Percentiles rank a stretch among this genome's conserved stretches.
Evolutionary conservation across 1,284 basidiomycete genomes (phyloP).

Genomic region (Sporisorium graminicola): DNA sequence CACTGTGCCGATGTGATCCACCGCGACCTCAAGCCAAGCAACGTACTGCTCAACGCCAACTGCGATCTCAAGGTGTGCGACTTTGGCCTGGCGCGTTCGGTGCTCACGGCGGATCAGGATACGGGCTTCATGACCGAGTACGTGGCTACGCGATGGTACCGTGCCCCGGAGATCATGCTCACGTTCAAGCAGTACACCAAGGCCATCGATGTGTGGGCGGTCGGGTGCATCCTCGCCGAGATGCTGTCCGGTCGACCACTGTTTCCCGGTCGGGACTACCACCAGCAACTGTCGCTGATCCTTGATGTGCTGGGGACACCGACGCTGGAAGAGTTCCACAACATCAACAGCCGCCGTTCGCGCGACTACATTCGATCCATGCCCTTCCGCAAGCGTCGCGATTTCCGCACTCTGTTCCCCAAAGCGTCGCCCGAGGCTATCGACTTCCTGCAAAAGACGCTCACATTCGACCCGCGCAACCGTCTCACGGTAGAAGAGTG

Average conservation of each 20-base stretch:
- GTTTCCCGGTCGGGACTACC: conserved; percentile 79
- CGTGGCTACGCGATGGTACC: conserved; percentile 69
- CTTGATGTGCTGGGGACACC: conserved; percentile 76
- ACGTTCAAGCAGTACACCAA: conserved; percentile 70
- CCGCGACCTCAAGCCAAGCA: conserved; percentile 67
- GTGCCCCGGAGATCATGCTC: conserved; percentile 69
- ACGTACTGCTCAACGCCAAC: conserved; percentile 67
- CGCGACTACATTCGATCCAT: conserved; percentile 92
- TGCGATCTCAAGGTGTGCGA: conserved; percentile 70
- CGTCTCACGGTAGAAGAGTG: conserved; percentile 67
- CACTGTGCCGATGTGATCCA: conserved; percentile 68
- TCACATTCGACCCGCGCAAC: conserved; percentile 75
- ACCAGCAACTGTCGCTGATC: conserved; percentile 74
- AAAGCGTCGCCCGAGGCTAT: conserved; percentile 76
- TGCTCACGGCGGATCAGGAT: conserved; percentile 64
- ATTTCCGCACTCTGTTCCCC: conserved; percentile 81
- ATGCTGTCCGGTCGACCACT: conserved; percentile 90
- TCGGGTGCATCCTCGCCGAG: conserved; percentile 92
- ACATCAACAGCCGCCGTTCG: conserved; percentile 82
- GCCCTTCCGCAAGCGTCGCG: conserved; percentile 87
- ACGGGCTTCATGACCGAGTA: conserved; percentile 70
- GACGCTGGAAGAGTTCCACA: conserved; percentile 76
- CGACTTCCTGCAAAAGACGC: conserved; percentile 89
- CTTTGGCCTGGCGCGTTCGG: conserved; percentile 68
- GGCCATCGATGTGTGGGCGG: conserved; percentile 79